phyloP scores from a whole-genome alignment of 352 stramenopile species.

The Pythium scleroteichum region DNA sequence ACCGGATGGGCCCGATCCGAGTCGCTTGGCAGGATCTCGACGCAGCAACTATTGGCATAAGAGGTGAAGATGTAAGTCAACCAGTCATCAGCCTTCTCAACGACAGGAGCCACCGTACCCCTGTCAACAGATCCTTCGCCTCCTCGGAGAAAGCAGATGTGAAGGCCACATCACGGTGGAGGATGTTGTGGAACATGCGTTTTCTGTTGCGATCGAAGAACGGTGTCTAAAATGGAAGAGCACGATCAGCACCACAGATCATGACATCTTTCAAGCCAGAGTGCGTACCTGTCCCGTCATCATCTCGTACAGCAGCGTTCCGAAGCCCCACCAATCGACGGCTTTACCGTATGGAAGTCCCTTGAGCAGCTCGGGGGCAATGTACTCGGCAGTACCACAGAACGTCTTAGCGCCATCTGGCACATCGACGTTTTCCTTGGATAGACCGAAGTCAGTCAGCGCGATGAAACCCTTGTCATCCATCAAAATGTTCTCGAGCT shows the following conservation, averaged over 20 bases:
- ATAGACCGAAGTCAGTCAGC: constrained; percentile 92
- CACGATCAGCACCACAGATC: background rate
- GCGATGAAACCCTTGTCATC: constrained; percentile 93
- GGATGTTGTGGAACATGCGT: constrained; percentile 94
- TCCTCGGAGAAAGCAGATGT: constrained; percentile 87
- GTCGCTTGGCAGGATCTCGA: constrained; percentile 79
- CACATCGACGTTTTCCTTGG: constrained; percentile 90
- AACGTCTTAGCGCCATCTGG: constrained; percentile 90
- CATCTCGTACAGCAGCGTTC: constrained; percentile 95
- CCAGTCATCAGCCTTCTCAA: constrained; percentile 87
- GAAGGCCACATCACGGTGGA: constrained; percentile 86
- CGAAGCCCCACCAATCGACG: constrained; percentile 95
- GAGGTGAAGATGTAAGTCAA: constrained; percentile 51
- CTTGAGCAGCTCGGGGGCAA: constrained; percentile 90
- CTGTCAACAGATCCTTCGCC: constrained; percentile 80
- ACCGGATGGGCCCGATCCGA: constrained; percentile 79
- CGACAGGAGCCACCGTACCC: constrained; percentile 50
- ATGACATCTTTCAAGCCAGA: background rate
- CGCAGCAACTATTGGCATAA: constrained; percentile 57
- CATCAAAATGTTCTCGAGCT: constrained; percentile 95
- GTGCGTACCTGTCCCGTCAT: constrained; percentile 75
- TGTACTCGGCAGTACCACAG: constrained; percentile 93
- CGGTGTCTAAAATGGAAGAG: constrained; percentile 64
- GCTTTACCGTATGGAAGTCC: constrained; percentile 87
- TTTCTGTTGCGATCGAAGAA: constrained; percentile 96